Evolutionary conservation across 2,329 filamentous ascomycete genomes (phyloP).

Genomic region (Ascochyta clinopodiicola): DNA sequence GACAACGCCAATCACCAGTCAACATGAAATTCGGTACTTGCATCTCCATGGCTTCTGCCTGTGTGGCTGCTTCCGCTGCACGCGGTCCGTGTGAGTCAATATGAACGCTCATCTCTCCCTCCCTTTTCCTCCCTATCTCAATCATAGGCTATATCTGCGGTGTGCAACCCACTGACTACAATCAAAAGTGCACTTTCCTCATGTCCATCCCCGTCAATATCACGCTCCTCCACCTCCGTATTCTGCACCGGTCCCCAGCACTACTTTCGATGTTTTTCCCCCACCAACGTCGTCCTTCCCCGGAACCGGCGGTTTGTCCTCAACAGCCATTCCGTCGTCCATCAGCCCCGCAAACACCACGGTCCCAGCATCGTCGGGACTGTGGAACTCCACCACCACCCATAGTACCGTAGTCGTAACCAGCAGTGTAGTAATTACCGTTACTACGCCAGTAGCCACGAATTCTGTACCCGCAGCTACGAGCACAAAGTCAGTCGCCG

Average conservation of each 20-base stretch:
- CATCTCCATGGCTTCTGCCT: conserved; percentile 18
- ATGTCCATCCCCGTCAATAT: conserved; percentile 26
- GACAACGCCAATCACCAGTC: neutral
- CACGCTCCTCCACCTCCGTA: conserved; percentile 28
- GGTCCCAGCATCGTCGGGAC: neutral
- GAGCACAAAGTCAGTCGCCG: conserved; percentile 19
- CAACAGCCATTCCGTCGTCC: conserved; percentile 2
- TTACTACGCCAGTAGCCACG: neutral
- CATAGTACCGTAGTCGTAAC: conserved; percentile 10
- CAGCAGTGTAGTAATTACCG: conserved; percentile 9
- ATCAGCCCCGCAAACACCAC: conserved; percentile 9
- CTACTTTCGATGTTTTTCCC: conserved; percentile 12
- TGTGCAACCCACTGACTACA: neutral
- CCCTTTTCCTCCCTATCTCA: neutral
- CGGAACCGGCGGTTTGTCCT: neutral
- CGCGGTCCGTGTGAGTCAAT: conserved; percentile 23
- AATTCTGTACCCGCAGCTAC: conserved; percentile 1
- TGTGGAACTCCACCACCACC: conserved; percentile 9
- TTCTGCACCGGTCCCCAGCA: conserved; percentile 16
- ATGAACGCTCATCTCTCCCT: neutral
- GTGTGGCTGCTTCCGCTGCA: conserved; percentile 23
- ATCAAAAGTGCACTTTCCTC: conserved; percentile 21
- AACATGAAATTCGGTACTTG: conserved; percentile 31
- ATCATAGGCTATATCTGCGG: too few relatives aligned
- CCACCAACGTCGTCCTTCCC: conserved; percentile 7